Evolutionary conservation across 495 filamentous ascomycete species (phyloP).

Genomic region (Pyronema omphalodes): DNA sequence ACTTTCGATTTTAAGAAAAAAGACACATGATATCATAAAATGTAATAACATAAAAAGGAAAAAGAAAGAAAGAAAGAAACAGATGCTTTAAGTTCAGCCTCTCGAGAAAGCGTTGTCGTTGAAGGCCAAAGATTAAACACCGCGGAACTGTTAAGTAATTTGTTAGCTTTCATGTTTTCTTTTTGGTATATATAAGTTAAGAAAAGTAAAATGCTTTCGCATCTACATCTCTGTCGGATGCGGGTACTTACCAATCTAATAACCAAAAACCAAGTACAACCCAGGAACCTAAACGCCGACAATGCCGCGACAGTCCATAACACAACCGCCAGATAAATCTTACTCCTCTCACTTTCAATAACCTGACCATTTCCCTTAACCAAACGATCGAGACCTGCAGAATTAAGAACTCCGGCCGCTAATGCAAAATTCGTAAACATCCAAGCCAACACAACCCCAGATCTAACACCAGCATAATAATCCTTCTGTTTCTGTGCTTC

Average conservation of each 20-base stretch:
- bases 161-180: too few relatives aligned
- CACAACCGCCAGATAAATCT: slow-evolving; percentile 78
- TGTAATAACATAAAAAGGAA: too few relatives aligned
- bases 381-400: slow-evolving; percentile 59
- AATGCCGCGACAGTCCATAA: slow-evolving; percentile 83
- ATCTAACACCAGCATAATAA: slow-evolving; percentile 93
- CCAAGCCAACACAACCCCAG: slow-evolving; percentile 81
- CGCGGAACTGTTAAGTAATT: too few relatives aligned
- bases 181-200: too few relatives aligned
- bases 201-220: neutral
- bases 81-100: too few relatives aligned
- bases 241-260: slow-evolving; percentile 58
- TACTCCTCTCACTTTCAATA: slow-evolving; percentile 31
- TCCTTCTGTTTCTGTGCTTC: slow-evolving; percentile 76
- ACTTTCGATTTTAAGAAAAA: too few relatives aligned
- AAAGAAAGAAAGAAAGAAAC: too few relatives aligned
- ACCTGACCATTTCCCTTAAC: slow-evolving; percentile 29
- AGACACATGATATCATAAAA: too few relatives aligned
- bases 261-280: slow-evolving; percentile 87
- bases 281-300: slow-evolving; percentile 74
- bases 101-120: too few relatives aligned
- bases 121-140: too few relatives aligned
- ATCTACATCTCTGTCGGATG: neutral
- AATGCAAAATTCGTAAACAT: slow-evolving; percentile 92
- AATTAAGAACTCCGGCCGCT: slow-evolving; percentile 66